phyloP scores from a whole-genome alignment of 148 eudicot genomes.

The Rhododendron molle region DNA sequence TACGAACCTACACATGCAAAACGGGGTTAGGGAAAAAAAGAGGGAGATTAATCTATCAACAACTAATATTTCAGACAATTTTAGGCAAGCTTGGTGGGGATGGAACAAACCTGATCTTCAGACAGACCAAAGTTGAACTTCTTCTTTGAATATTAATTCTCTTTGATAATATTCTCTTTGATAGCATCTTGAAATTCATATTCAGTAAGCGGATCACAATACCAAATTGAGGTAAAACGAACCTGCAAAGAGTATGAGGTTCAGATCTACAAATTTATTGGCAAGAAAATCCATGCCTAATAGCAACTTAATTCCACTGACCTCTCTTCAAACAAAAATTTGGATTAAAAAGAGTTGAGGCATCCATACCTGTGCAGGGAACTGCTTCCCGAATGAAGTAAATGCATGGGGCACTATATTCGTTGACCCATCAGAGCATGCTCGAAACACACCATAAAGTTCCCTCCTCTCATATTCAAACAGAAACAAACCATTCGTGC shows the following conservation, averaged over 20 bases:
- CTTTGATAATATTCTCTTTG: too few species aligned
- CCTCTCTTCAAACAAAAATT: not conserved
- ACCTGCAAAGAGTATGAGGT: constrained; percentile 17
- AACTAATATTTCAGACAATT: not conserved
- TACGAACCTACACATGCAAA: constrained; percentile 32
- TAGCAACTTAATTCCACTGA: not conserved
- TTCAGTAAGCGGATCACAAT: constrained; percentile 29
- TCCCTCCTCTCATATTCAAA: constrained; percentile 52
- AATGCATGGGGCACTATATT: constrained; percentile 46
- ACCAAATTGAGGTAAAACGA: constrained; percentile 21
- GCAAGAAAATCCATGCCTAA: not conserved
- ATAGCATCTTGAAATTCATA: constrained; percentile 30
- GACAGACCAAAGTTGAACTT: constrained; percentile 41
- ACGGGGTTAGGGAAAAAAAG: not conserved
- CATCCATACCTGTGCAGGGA: constrained; percentile 68
- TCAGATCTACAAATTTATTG: not conserved
- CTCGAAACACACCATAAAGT: constrained; percentile 69
- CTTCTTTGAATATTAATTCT: constrained; percentile 25
- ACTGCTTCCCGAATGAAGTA: constrained; percentile 32
- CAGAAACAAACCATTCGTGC: constrained; percentile 71
- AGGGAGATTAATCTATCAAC: not conserved
- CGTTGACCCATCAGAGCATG: constrained; percentile 58
- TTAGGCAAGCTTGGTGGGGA: not conserved
- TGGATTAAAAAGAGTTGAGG: not conserved
- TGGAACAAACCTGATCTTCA: constrained; percentile 28